phyloP scores from a whole-genome alignment of 2,329 filamentous ascomycete genomes.

The Diplodia seriata region DNA sequence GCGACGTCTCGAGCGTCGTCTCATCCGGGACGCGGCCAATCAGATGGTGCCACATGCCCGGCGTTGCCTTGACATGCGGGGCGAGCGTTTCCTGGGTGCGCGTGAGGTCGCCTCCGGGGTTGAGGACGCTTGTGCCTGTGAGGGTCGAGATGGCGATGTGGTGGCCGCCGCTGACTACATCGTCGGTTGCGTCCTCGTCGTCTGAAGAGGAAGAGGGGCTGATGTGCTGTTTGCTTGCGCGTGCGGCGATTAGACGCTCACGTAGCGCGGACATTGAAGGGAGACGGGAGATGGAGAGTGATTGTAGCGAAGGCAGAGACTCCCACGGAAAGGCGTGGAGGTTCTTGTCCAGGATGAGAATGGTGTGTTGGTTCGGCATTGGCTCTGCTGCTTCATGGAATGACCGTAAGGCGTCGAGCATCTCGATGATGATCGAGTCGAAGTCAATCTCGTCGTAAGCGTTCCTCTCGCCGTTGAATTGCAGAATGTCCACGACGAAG shows the following conservation, averaged over 20 bases:
- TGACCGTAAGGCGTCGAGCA: slow-evolving; percentile 78
- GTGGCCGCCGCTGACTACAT: slow-evolving; percentile 39
- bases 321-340: slow-evolving; percentile 96
- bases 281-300: slow-evolving; percentile 81
- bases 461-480: slow-evolving; percentile 95
- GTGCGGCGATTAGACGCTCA: slow-evolving; percentile 70
- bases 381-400: slow-evolving; percentile 67
- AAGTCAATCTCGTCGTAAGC: slow-evolving; percentile 98
- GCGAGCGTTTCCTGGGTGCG: slow-evolving; percentile 80
- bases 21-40: slow-evolving; percentile 75
- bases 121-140: slow-evolving; percentile 79
- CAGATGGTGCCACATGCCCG: slow-evolving; percentile 69
- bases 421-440: slow-evolving; percentile 87
- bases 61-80: slow-evolving; percentile 62
- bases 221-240: slow-evolving; percentile 35
- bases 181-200: slow-evolving; percentile 24
- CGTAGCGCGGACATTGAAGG: slow-evolving; percentile 85
- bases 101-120: slow-evolving; percentile 82
- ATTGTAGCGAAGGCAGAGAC: slow-evolving; percentile 83
- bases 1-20: slow-evolving; percentile 72
- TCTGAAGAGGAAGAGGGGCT: background rate
- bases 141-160: slow-evolving; percentile 56
- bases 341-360: slow-evolving; percentile 89
- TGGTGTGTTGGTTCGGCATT: slow-evolving; percentile 66
- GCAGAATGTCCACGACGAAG: slow-evolving; percentile 93